Percentiles rank a stretch among this genome's conserved stretches.
These are phyloP conservation scores for Posidonia oceanica DNA, from an alignment of 116 monocot genomes.

Conservation along the genomic window DNA sequence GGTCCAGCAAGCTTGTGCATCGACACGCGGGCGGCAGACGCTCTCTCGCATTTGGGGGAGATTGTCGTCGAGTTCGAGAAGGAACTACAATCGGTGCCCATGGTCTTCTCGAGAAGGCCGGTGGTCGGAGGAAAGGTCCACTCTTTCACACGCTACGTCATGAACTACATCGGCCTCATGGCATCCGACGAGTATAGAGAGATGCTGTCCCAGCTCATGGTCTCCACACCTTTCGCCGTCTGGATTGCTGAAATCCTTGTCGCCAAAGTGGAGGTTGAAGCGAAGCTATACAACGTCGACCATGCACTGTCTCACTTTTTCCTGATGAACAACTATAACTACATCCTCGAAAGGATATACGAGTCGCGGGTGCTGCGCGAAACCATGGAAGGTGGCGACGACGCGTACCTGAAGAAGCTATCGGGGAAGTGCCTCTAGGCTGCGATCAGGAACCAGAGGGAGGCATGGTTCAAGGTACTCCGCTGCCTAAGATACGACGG, in stretches of 20 bases:
- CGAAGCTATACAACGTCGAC: constrained; percentile 56
- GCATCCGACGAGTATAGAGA: constrained; percentile 53
- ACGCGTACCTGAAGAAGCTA: constrained; percentile 41
- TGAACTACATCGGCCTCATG: constrained; percentile 76
- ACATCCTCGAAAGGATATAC: constrained; percentile 65
- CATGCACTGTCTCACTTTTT: constrained; percentile 43
- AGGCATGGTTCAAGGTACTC: constrained; percentile 47
- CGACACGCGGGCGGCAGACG: constrained; percentile 31
- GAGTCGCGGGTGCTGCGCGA: constrained; percentile 35
- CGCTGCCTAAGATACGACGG: constrained; percentile 62
- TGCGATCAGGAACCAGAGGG: constrained; percentile 59
- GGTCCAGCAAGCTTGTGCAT: constrained; percentile 18
- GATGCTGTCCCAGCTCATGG: constrained; percentile 42
- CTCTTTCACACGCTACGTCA: constrained; percentile 81
- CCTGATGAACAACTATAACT: constrained; percentile 80
- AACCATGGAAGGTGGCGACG: constrained; percentile 40
- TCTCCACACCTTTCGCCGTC: constrained; percentile 18
- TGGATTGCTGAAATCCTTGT: constrained; percentile 54
- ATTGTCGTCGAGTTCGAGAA: constrained; percentile 79
- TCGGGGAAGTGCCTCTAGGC: constrained; percentile 31
- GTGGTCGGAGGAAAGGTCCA: constrained; percentile 69
- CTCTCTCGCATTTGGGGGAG: constrained; percentile 40
- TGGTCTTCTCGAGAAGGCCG: constrained; percentile 33
- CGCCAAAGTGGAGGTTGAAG: constrained; percentile 52
- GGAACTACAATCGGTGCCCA: constrained; percentile 45